Conservation (phyloP, 257 asterid genomes). For the Lycium barbarum region DNA sequence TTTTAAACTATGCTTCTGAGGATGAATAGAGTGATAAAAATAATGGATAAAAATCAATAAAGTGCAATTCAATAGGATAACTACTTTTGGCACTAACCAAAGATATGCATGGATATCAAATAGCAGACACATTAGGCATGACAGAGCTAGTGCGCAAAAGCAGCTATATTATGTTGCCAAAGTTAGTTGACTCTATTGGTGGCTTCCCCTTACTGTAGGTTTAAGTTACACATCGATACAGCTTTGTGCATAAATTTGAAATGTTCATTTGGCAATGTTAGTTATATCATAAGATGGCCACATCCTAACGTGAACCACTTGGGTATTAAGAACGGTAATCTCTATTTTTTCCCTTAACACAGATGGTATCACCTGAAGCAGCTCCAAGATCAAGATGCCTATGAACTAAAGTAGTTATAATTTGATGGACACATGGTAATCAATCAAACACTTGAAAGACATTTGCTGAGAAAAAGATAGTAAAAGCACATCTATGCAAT, state of each 20-base stretch:
- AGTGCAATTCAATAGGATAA: neutral
- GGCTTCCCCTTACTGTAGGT: neutral
- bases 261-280: slow-evolving; percentile 16
- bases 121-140: neutral
- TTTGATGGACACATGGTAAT: neutral
- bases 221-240: slow-evolving; percentile 7
- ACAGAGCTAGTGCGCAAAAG: neutral
- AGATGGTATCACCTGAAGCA: neutral
- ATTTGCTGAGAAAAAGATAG: neutral
- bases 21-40: neutral
- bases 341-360: neutral
- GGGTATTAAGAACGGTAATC: slow-evolving; percentile 7
- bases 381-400: slow-evolving; percentile 16
- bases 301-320: neutral
- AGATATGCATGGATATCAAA: slow-evolving; percentile 6
- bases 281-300: neutral
- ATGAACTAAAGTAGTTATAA: neutral
- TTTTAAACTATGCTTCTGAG: neutral
- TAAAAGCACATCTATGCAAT: neutral
- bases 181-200: slow-evolving; percentile 8
- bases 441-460: neutral
- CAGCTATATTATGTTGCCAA: slow-evolving; percentile 26
- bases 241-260: neutral
- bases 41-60: neutral
- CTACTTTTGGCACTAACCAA: neutral